Percentiles rank a stretch among this genome's conserved stretches.
Conservation (phyloP, 2,329 filamentous ascomycete genomes). For the Botrytis sinoallii region DNA sequence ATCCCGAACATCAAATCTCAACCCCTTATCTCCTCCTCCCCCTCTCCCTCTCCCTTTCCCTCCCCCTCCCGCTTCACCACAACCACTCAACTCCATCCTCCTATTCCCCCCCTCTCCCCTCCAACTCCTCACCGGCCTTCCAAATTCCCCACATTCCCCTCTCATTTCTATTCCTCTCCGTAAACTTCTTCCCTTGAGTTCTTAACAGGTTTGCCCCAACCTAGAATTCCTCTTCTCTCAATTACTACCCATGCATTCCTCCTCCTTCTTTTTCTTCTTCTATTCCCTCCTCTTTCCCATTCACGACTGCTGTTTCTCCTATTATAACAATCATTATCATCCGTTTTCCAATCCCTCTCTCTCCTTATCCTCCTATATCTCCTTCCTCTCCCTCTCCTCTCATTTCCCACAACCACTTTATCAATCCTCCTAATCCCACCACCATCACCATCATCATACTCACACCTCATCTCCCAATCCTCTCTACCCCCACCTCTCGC, state of each 20-base stretch:
- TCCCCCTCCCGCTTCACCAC: not conserved
- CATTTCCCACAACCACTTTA: not conserved
- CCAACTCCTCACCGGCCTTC: not conserved
- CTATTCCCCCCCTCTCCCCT: not conserved
- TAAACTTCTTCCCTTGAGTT: not conserved
- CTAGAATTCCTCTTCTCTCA: not conserved
- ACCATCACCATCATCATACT: not conserved
- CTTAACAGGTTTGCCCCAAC: not conserved
- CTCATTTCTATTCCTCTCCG: slow-evolving; percentile 5
- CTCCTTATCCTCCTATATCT: too few species aligned
- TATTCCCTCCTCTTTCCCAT: not conserved
- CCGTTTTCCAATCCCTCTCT: not conserved
- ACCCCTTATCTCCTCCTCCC: not conserved
- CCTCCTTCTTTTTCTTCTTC: not conserved
- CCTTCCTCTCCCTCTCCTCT: not conserved
- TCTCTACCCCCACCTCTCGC: not conserved
- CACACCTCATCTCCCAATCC: not conserved
- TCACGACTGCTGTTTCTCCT: not conserved
- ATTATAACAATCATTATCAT: not conserved
- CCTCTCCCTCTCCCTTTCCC: not conserved
- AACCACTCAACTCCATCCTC: not conserved
- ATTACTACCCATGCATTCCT: not conserved
- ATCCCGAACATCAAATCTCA: not conserved
- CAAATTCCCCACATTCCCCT: not conserved
- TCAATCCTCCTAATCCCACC: not conserved